A percentile compares a stretch with the other conserved stretches of the same genome.
Evolutionary conservation across 2,329 filamentous ascomycete genomes (phyloP).

Genomic region (Juglanconis juglandina): DNA sequence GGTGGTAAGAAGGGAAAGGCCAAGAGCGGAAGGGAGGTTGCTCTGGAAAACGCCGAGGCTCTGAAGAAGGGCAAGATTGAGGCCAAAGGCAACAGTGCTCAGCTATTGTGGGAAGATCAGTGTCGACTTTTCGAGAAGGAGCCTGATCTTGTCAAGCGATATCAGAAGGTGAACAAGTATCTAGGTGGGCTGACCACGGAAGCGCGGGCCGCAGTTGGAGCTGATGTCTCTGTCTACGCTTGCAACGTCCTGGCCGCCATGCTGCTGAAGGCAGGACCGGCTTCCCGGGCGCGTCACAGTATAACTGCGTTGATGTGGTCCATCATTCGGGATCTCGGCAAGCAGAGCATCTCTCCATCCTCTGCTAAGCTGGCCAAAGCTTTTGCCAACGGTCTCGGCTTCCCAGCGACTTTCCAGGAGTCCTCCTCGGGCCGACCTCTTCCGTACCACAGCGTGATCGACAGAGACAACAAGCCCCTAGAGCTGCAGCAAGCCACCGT

Average conservation of each 20-base stretch:
- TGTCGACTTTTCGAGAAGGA: constrained; percentile 46
- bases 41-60: constrained; percentile 30
- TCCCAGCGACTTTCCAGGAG: not conserved
- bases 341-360: constrained; percentile 9
- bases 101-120: constrained; percentile 42
- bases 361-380: constrained; percentile 1
- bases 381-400: not conserved
- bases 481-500: constrained; percentile 10
- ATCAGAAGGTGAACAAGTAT: constrained; percentile 47
- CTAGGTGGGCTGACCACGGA: constrained; percentile 38
- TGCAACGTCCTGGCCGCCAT: constrained; percentile 30
- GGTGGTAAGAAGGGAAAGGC: constrained; percentile 22
- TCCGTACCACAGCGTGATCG: constrained; percentile 4
- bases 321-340: constrained; percentile 14
- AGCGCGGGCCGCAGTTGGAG: constrained; percentile 25
- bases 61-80: constrained; percentile 32
- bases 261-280: constrained; percentile 1
- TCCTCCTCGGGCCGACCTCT: not conserved
- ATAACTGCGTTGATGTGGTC: constrained; percentile 23
- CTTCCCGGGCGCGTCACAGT: not conserved
- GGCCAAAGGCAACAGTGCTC: constrained; percentile 27
- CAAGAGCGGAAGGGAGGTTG: constrained; percentile 36
- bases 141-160: constrained; percentile 39
- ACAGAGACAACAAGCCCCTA: not conserved
- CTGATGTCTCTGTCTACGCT: constrained; percentile 34